Evolutionary conservation across 2,329 filamentous ascomycete genomes (phyloP), one percentile per base, ranked within the genome.

Genomic region (Xylariaceae sp.): DNA sequence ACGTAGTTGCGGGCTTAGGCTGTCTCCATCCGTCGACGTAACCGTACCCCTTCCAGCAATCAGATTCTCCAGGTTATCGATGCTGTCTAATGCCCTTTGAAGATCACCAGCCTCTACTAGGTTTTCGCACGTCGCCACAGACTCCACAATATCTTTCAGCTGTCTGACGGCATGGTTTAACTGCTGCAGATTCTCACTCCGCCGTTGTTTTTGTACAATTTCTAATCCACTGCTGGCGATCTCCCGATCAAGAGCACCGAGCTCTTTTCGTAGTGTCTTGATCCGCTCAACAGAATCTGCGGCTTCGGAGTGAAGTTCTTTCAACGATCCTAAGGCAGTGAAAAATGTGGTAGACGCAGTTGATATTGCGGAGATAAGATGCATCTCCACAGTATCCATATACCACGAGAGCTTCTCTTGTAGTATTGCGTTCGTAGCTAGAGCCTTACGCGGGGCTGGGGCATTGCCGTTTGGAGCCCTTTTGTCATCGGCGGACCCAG

Each of bases 381-480:
- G 95, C 52, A 99, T 92, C 72, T 99, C 95, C 19, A 99, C 92
- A 0, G 95, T 99, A 72, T 99, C 95, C 92, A 99, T 96, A 73
- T 99, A 99, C 95, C 95, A 99, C 0, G 95, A 98, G 11, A 99
- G 80, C 75, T 99, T 99, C 75, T 99, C 95, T 72, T 99, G 95
- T 31, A 99, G 75, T 56, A 99, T 99, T 0, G 95, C 95, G 75
- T 99, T 99, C 0, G 93, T 97, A 6, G 94, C 94, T 24, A 99
- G 79, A 1, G 91, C 90, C 72, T 97, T 98, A 58, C 94, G 85
- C 7, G 90, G 87, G 9, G 82, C 82, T 19, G 82, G 75, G 0
- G 82, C 76, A 47, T 78, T 79, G 4, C 85, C 87, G 71, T 87
- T 90, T 3, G 79, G 74, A 4, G 75, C 74, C 31, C 77, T 79